Base-by-base conservation (phyloP, 176 grass and related monocot species). In the Raddia distichophylla region DNA sequence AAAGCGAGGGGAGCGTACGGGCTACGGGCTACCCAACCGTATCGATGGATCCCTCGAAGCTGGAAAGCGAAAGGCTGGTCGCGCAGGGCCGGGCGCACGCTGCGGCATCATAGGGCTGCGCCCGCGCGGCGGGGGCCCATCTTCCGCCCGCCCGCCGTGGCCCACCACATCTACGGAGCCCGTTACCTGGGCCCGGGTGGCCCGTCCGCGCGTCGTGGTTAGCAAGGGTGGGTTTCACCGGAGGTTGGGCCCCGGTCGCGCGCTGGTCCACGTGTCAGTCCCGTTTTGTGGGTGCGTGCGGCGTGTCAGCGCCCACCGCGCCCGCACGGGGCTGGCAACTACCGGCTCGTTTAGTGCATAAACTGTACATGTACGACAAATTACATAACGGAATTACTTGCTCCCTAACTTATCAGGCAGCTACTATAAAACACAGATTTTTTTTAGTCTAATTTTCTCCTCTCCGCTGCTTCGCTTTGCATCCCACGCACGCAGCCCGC, bases 261-360 rank as follows among this genome's bases (percentile, higher is more conserved):
- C 22, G 4, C 16, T 18, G 15, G 35, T 4, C 22, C 11, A 46
- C 19, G 13, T 47, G 71, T 84, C 82, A 76, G 72, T 57, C 19
- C 17, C 3, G 50, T 14, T 9, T 55, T 0, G 11, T 0, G 7
- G 0, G 0, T 0, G 4, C 58, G 2, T 7, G 19, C 12, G 3
- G 12, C n/a, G 45, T 64, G 13, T 8, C 8, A 11, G 22, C 75
- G 11, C 16, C 77, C 13, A 4, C 15, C 9, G 16, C 66, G 66
- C 48, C 53, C 49, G 62, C 33, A 55, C 49, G 33, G 49, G 1
- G 7, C 10, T 20, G 6, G 7, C 0, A 27, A 27, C 27, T 27
- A 27, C 27, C 27, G 27, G 27, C 27, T 27, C 27, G 27, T 27
- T 27, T 27, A 27, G 27, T 0, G 27, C 27, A 27, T 27, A 27